A percentile compares a stretch with the other conserved stretches of the same genome.
phyloP scores from a whole-genome alignment of 352 stramenopile species.

The Phytophthora kernoviae region DNA sequence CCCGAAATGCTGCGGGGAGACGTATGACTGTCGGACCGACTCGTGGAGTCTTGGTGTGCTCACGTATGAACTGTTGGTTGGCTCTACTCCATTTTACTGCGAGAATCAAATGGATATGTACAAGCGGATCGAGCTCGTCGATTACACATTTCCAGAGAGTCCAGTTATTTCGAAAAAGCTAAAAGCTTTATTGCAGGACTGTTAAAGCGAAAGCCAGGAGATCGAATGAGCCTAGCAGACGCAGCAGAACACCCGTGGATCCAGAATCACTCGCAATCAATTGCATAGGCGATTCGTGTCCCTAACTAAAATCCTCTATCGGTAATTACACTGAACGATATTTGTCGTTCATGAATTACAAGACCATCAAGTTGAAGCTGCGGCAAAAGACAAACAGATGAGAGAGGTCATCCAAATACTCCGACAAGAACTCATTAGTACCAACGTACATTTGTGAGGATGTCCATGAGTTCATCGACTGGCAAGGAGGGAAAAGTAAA shows the following conservation, averaged over 20 bases:
- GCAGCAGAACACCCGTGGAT: conserved; percentile 71
- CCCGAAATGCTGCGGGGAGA: conserved; percentile 79
- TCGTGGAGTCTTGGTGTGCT: conserved; percentile 87
- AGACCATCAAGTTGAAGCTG: conserved; percentile 76
- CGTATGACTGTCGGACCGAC: conserved; percentile 75
- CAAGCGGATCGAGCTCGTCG: conserved; percentile 65
- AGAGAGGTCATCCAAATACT: conserved; percentile 7
- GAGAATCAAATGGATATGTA: conserved; percentile 87
- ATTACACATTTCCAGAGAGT: conserved; percentile 61
- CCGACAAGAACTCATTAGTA: background rate
- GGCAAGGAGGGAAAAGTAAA: conserved; percentile 59
- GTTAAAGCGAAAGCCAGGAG: conserved; percentile 54
- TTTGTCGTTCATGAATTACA: conserved; percentile 58
- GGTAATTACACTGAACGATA: conserved; percentile 56
- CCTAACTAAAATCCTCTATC: background rate
- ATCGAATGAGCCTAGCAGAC: conserved; percentile 66
- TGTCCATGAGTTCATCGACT: conserved; percentile 52
- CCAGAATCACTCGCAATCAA: conserved; percentile 25
- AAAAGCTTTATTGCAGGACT: conserved; percentile 71
- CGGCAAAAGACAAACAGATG: conserved; percentile 5
- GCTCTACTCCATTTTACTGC: conserved; percentile 77
- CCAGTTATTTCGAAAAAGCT: conserved; percentile 52
- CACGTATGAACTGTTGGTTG: conserved; percentile 81
- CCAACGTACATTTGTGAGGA: conserved; percentile 59
- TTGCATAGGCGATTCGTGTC: background rate